Conservation (phyloP, 1,139 yeast genomes). For the Casaregolazyma suthepensis region DNA sequence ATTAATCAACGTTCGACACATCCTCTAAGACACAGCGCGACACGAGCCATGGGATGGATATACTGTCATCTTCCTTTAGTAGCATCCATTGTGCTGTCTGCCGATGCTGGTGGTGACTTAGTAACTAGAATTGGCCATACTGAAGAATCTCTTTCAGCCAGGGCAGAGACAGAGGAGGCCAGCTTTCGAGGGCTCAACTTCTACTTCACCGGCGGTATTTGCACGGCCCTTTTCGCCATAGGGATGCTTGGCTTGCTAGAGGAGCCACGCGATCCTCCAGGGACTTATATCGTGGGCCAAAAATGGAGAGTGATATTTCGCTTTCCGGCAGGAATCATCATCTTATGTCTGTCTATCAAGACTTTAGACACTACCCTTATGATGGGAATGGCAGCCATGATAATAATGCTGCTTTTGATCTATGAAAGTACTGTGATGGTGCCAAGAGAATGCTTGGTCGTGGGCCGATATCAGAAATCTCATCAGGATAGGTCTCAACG, state of each 20-base stretch:
- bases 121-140: conserved; percentile 19
- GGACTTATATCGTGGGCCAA: conserved; percentile 10
- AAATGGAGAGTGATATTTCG: conserved; percentile 41
- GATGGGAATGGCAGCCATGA: conserved; percentile 40
- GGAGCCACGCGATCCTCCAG: conserved; percentile 35
- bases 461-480: not conserved
- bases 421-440: conserved; percentile 17
- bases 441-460: conserved; percentile 1
- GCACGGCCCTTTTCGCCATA: conserved; percentile 37
- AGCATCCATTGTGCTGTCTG: conserved; percentile 39
- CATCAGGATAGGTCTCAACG: not conserved
- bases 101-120: conserved; percentile 58
- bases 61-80: conserved; percentile 46
- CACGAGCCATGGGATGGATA: conserved; percentile 45
- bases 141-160: conserved; percentile 53
- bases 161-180: conserved; percentile 17
- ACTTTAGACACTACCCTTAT: conserved; percentile 39
- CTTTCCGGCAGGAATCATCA: conserved; percentile 28
- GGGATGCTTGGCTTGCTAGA: conserved; percentile 39
- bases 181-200: conserved; percentile 32
- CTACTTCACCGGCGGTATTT: conserved; percentile 47
- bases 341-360: conserved; percentile 43
- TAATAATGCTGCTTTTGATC: conserved; percentile 23
- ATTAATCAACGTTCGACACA: conserved; percentile 47
- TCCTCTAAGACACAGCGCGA: conserved; percentile 47